Base-by-base conservation (phyloP, 768 basidiomycete species). In the Gautieria morchelliformis region DNA sequence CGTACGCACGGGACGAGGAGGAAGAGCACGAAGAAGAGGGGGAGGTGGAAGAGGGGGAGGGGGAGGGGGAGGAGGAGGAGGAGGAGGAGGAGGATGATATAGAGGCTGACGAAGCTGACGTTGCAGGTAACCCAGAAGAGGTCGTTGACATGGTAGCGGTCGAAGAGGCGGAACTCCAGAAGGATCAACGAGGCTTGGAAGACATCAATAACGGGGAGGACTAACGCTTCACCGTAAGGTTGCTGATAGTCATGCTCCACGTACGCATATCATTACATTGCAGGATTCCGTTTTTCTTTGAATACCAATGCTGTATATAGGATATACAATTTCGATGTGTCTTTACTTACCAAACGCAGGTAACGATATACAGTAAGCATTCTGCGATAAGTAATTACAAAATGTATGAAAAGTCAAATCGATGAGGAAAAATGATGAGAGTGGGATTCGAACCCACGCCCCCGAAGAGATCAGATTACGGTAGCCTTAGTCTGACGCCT, bases 361-460 rank as follows among this genome's bases (percentile, higher is more conserved):
- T 5, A 27, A 27, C 27, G 27, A n/a, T 27, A 27, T 27, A 27
- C 27, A 27, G 27, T 27, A 5, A 27, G 2, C 2, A 27, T 27
- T 27, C 5, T 27, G 27, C 5, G 27, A 5, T 27, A 27, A 27
- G 27, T n/a, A n/a, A n/a, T n/a, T n/a, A n/a, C n/a, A n/a, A n/a
- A n/a, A n/a, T n/a, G n/a, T n/a, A n/a, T n/a, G n/a, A n/a, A n/a
- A n/a, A n/a, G n/a, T n/a, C 27, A 27, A 27, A 27, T 27, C 3
- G 35, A 37, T 37, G 35, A 37, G 2, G 35, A 37, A 49, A 49
- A 22, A 14, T 75, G 74, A 75, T 70, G 72, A 75, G 75, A 78
- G 76, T 75, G 76, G 75, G 76, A 79, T 78, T 78, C 76, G 76
- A 79, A 79, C 77, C 75, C 77, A 75, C 76, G 78, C 77, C 75